Base-by-base conservation (phyloP, 305 asterid genomes). In the Fraxinus angustifolia region DNA sequence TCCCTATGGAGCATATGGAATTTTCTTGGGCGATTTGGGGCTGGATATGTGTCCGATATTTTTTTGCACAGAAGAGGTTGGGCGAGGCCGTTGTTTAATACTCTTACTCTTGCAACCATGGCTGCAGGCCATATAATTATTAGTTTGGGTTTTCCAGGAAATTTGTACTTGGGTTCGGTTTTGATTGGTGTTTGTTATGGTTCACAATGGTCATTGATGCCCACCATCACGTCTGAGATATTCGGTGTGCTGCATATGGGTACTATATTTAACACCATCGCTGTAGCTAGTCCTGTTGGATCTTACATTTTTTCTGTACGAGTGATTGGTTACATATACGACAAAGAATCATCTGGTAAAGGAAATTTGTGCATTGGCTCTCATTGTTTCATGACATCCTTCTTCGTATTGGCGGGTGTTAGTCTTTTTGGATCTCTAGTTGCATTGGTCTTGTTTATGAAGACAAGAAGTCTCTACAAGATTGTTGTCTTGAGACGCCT, bases 1-100 rank as follows among this genome's bases (percentile, higher is more conserved):
- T 90, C 96, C 0, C 78, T 92, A 34, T 92, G 96, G 94, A 91
- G 97, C 83, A 88, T 92, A 79, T 91, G 97, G 97, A 92, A 92
- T 82, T 92, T 91, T 68, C 89, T 91, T 0, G 95, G 95, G 65
- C 91, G 97, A 45, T 85, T 92, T 68, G 93, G 93, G 36, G 95
- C 91, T 2, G 97, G 95, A 11, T 92, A 86, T 73, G 2, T 86
- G 3, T 92, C 97, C 0, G 95, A 92, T 62, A 65, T 87, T 17
- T 80, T 87, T 34, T 28, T 91, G 86, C 92, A 81, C 82, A 78
- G 73, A 73, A 86, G 78, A 58, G 95, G 97, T 0, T 90, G 90
- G 90, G 90, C 92, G 4, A 89, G 97, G 87, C 94, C 95, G 19
- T 58, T 89, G 83, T 85, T 89, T 83, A 89, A 89, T 87, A 78